Conservation (phyloP, 352 stramenopile species). For the Globisporangium solare region DNA sequence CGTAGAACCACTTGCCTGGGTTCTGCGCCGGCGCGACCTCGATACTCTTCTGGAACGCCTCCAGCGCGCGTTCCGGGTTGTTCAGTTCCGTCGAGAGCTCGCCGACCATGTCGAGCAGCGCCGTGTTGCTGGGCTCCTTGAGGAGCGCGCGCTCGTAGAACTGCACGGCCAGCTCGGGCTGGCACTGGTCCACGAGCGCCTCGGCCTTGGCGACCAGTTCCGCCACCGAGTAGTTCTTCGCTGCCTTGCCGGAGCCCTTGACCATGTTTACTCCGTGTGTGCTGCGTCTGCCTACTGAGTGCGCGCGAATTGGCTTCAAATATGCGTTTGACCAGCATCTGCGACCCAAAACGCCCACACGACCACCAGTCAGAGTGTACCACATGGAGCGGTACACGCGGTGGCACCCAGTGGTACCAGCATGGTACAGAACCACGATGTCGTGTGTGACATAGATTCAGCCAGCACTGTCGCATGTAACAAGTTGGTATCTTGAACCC, state of each 20-base stretch:
- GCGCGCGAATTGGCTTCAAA: not conserved
- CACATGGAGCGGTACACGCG: not conserved
- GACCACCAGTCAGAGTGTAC: conserved; percentile 15
- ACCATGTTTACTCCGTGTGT: conserved; percentile 14
- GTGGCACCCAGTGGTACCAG: not conserved
- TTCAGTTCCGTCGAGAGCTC: conserved; percentile 82
- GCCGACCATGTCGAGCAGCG: conserved; percentile 72
- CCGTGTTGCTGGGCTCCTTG: conserved; percentile 64
- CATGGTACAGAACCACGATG: not conserved
- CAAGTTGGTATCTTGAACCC: not conserved
- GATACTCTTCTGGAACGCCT: conserved; percentile 71
- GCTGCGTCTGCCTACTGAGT: not conserved
- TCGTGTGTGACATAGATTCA: not conserved
- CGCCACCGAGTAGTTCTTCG: conserved; percentile 44
- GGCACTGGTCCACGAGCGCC: conserved; percentile 77
- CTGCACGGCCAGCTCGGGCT: conserved; percentile 76
- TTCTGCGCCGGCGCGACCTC: conserved; percentile 62
- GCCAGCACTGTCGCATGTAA: not conserved
- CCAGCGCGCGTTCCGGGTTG: conserved; percentile 67
- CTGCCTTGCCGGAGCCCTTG: conserved; percentile 25
- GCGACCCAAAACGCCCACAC: conserved; percentile 7
- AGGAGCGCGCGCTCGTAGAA: conserved; percentile 80
- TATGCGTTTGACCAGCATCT: not conserved
- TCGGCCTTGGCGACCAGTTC: conserved; percentile 83
- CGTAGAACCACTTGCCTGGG: conserved; percentile 83